Base-by-base conservation (phyloP, 441 rosid genomes). In the Bruguiera hainesii region DNA sequence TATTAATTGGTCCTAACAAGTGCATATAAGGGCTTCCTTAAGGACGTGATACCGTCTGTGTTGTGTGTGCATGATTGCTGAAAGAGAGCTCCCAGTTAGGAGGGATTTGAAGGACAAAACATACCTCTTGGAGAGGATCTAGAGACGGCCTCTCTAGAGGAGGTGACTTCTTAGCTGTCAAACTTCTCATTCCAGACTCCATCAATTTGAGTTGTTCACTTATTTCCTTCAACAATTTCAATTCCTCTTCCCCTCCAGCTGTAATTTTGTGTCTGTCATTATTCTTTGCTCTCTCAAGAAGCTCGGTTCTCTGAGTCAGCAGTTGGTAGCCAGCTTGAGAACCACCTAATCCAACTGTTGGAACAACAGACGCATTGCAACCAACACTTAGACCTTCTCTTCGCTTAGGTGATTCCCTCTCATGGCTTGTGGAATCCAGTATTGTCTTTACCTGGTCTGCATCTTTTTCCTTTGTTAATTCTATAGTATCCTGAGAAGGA, bases 221-320 rank as follows among this genome's bases (percentile, higher is more conserved):
- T 68, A 93, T 86, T 69, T 85, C 88, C 82, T 78, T 81, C 73
- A 93, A 80, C 71, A 89, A 72, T 48, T 70, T 81, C 79, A 84
- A 5, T 50, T 80, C 88, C 52, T 80, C 86, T 69, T 68, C 82
- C 73, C 83, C 77, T 70, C 20, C 67, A 21, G 39, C 74, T 35
- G 61, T 71, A 26, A 75, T 82, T 71, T 81, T 89, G 33, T 51
- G 72, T 72, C 70, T 79, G 56, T 46, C 20, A 60, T 18, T 69
- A 33, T 26, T 72, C 73, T 78, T 80, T 16, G 65, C 78, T 62
- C 31, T n/a, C 82, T 93, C 96, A 30, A 90, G 90, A 66, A 46
- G 63, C 76, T 89, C 86, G 10, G 90, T 66, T 82, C 93, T 81
- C 69, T 77, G 69, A 46, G 68, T 71, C 72, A 86, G 68, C 63